A percentile compares a stretch with the other conserved stretches of the same genome.
Conservation (phyloP, 78 protist species). For the Chrysochromulina tobinii region DNA sequence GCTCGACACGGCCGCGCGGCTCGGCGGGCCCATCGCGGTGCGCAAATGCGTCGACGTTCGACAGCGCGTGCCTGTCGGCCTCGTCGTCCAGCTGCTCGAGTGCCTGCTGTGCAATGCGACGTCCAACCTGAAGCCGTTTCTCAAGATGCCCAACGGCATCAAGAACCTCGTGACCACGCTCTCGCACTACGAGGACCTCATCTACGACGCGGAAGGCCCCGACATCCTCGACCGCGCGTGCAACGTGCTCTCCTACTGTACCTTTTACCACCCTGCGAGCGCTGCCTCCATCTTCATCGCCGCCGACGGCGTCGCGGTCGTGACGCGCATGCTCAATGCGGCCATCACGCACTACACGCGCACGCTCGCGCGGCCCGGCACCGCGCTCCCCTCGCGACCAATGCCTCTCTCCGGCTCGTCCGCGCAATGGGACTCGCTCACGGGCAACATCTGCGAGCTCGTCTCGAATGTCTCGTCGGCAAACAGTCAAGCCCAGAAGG, state of each 20-base stretch:
- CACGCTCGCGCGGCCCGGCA: conserved; percentile 11
- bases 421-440: neutral
- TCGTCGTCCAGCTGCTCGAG: neutral
- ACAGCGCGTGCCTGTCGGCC: too few relatives aligned
- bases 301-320: neutral
- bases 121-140: neutral
- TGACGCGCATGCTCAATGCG: neutral
- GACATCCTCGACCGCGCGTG: neutral
- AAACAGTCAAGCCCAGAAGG: neutral
- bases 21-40: too few relatives aligned
- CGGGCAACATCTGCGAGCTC: neutral
- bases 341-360: conserved; percentile 1
- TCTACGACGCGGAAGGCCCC: neutral
- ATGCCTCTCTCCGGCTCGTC: neutral
- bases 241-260: neutral
- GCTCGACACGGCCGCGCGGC: neutral
- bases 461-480: neutral
- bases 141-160: neutral
- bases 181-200: neutral
- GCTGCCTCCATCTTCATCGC: too few relatives aligned
- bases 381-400: neutral
- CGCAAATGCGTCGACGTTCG: too few relatives aligned
- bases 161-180: neutral
- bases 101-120: neutral
- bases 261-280: too few relatives aligned